Base-by-base conservation (phyloP, 192 early-diverging fungal species). In the Entomortierella parvispora region DNA sequence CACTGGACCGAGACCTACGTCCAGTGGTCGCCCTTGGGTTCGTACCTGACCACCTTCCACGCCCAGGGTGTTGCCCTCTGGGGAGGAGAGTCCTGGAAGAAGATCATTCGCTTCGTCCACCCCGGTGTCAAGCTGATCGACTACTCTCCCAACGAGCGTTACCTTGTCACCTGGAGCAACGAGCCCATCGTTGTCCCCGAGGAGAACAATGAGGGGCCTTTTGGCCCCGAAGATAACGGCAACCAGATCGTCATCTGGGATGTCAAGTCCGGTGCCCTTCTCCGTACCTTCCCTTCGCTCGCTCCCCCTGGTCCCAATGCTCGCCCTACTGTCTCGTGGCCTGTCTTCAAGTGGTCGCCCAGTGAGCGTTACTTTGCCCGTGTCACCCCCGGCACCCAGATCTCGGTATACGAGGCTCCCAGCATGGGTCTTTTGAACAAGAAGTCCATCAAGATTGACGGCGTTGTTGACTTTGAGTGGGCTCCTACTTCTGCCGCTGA, bases 1-100 rank as follows among this genome's bases (percentile, higher is more conserved):
- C 90, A 97, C 88, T 98, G 96, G 97, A 96, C 96, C 49, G 97
- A 97, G 71, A 90, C 90, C 54, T 95, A 95, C 69, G 88, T 96
- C 43, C 83, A 92, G 65, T 99, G 97, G 95, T 99, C 98, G 29
- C 95, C 98, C 12, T 82, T 90, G 28, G 98, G 98, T 45, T 92
- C 93, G 22, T 99, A 95, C 81, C 85, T 99, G 55, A 87, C 92
- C 42, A 97, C 98, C 22, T 90, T 97, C 87, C 98, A 99, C 76
- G 85, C 87, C 55, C 94, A 93, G 79, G 98, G 98, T 62, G 89
- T 98, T 50, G 95, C 87, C 29, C 87, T 99, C 67, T 99, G 98
- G 98, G 96, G 98, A 75, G 97, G 97, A 26, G 88, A 91, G 22
- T 90, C 88, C 46, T 97, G 93, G 92, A 90, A 89, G 70, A 93